These are phyloP conservation scores for Mortierella sp. DNA, from an alignment of 371 early-diverging fungal species.

Conservation along the genomic window DNA sequence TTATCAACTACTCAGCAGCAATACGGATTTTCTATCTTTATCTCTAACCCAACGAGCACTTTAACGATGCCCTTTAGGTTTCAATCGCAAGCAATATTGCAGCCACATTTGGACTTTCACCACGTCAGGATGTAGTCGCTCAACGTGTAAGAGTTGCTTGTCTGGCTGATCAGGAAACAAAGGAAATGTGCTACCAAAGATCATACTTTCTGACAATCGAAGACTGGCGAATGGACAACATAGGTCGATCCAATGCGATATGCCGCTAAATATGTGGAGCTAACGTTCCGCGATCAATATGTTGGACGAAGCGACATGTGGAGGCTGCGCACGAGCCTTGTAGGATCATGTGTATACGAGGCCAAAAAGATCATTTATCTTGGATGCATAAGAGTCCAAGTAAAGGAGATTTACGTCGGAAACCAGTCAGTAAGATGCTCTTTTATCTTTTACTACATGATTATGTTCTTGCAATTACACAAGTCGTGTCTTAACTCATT, in stretches of 20 bases:
- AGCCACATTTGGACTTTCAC: conserved; percentile 61
- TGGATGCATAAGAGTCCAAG: conserved; percentile 85
- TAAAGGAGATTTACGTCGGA: conserved; percentile 81
- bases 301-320: conserved; percentile 95
- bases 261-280: conserved; percentile 85
- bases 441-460: background rate
- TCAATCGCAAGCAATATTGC: conserved; percentile 70
- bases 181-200: conserved; percentile 8
- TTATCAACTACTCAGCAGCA: too few species aligned
- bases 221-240: conserved; percentile 22
- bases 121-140: conserved; percentile 72
- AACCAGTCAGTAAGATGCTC: conserved; percentile 62
- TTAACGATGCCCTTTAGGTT: conserved; percentile 48
- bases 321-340: conserved; percentile 81
- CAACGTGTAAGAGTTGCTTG: conserved; percentile 62
- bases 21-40: background rate
- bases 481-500: background rate
- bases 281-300: conserved; percentile 93
- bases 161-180: conserved; percentile 4
- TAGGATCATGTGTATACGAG: conserved; percentile 78
- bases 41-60: background rate
- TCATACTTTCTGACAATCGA: conserved; percentile 47
- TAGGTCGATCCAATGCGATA: conserved; percentile 74
- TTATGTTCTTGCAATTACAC: background rate
- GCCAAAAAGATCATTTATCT: conserved; percentile 80